Percentiles rank a stretch among this genome's conserved stretches.
Conservation (phyloP, 148 eudicot genomes). For the Silene uniflora region DNA sequence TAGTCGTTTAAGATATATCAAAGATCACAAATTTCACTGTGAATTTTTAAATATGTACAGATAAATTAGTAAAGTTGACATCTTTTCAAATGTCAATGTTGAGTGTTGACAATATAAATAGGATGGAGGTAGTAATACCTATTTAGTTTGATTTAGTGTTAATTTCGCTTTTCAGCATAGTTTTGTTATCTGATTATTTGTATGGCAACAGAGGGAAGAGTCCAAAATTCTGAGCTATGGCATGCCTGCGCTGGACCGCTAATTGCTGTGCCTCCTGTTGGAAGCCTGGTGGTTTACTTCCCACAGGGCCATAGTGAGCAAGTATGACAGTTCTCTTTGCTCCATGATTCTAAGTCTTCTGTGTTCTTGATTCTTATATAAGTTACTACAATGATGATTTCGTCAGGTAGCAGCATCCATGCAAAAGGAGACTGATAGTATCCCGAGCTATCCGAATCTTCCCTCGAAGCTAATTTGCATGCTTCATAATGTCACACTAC, state of each 20-base stretch:
- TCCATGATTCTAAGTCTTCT: not conserved
- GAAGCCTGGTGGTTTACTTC: slow-evolving; percentile 94
- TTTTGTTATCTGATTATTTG: not conserved
- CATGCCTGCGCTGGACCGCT: slow-evolving; percentile 99
- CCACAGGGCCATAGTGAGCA: slow-evolving; percentile 99
- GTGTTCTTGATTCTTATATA: slow-evolving; percentile 19
- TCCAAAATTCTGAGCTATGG: slow-evolving; percentile 87
- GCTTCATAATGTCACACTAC: slow-evolving; percentile 89
- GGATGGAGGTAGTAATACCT: too few relatives aligned
- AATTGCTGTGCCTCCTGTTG: slow-evolving; percentile 84
- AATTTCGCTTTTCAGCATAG: not conserved
- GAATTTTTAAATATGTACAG: too few relatives aligned
- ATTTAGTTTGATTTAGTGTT: not conserved
- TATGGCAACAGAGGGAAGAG: slow-evolving; percentile 58
- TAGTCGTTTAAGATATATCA: too few relatives aligned
- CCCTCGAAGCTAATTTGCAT: slow-evolving; percentile 95
- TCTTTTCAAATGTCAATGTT: too few relatives aligned
- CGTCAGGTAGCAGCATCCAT: slow-evolving; percentile 91
- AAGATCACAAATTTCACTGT: too few relatives aligned
- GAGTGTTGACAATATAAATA: too few relatives aligned
- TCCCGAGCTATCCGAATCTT: slow-evolving; percentile 93
- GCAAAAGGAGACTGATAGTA: slow-evolving; percentile 81
- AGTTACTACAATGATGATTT: slow-evolving; percentile 14
- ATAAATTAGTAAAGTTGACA: too few relatives aligned
- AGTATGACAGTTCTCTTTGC: slow-evolving; percentile 42